Evolutionary conservation across 768 basidiomycete genomes (phyloP).

Genomic region (Russula earlei): DNA sequence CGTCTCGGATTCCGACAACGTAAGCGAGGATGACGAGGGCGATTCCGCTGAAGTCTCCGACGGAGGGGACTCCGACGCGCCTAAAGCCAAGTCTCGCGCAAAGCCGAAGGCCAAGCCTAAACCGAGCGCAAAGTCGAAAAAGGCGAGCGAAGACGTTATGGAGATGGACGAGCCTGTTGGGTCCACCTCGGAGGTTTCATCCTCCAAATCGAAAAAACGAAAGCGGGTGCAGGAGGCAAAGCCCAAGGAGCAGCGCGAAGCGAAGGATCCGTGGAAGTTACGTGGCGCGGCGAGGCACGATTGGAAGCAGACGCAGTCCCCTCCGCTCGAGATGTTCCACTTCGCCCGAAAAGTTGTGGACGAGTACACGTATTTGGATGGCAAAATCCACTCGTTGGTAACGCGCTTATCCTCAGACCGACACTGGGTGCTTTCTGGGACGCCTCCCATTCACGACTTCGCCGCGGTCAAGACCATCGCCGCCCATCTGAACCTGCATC

Average conservation of each 20-base stretch:
- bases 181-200: conserved; percentile 30
- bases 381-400: conserved; percentile 68
- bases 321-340: conserved; percentile 88
- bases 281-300: conserved; percentile 52
- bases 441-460: conserved; percentile 89
- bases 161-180: conserved; percentile 41
- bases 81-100: conserved; percentile 26
- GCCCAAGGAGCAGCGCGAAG: conserved; percentile 35
- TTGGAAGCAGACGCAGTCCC: conserved; percentile 71
- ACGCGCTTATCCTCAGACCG: conserved; percentile 68
- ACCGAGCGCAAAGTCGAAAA: conserved; percentile 22
- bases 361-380: conserved; percentile 89
- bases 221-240: conserved; percentile 28
- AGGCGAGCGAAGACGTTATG: conserved; percentile 38
- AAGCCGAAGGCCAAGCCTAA: conserved; percentile 22
- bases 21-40: conserved; percentile 24
- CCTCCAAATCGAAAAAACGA: conserved; percentile 35
- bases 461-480: conserved; percentile 85
- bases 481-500: conserved; percentile 79
- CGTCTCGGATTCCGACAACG: conserved; percentile 26
- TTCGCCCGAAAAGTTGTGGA: conserved; percentile 85
- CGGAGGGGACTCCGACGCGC: conserved; percentile 30
- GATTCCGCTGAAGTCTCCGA: conserved; percentile 21
- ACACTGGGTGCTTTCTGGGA: conserved; percentile 95
- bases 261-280: conserved; percentile 72